These are phyloP conservation scores for Boletus rubroflammeus DNA, from an alignment of 768 basidiomycete genomes.

Conservation along the genomic window DNA sequence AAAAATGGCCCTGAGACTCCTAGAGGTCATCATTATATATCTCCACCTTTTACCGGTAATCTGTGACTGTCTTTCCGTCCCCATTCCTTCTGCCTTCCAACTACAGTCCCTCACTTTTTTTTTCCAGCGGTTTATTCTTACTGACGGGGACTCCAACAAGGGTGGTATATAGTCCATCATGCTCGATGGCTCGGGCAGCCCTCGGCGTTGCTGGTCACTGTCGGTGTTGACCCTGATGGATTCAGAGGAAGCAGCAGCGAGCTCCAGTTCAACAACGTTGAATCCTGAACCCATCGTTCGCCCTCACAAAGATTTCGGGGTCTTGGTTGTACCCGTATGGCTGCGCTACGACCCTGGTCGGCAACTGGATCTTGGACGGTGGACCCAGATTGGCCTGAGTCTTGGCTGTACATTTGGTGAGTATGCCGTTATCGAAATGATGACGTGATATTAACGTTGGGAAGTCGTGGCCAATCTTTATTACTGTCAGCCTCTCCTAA, in stretches of 20 bases:
- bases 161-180: conserved; percentile 3
- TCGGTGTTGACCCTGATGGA: conserved; percentile 13
- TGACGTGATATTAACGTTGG: background rate
- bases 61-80: background rate
- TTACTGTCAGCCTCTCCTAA: conserved; percentile 78
- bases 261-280: background rate
- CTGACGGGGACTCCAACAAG: background rate
- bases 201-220: conserved; percentile 13
- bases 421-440: conserved; percentile 13
- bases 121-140: background rate
- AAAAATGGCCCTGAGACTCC: conserved; percentile 14
- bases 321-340: conserved; percentile 44
- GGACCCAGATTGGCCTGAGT: conserved; percentile 46
- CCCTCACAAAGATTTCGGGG: conserved; percentile 35
- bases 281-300: background rate
- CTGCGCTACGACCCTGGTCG: conserved; percentile 39
- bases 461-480: conserved; percentile 64
- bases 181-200: conserved; percentile 9
- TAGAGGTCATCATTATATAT: background rate
- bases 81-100: conserved; percentile 6
- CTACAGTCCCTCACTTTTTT: conserved; percentile 15
- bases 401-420: conserved; percentile 44
- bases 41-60: background rate
- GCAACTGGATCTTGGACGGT: conserved; percentile 35
- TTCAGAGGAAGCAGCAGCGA: background rate